Evolutionary conservation across 2,329 filamentous ascomycete species (phyloP).

Genomic region (Sclerotiophoma versabilis): DNA sequence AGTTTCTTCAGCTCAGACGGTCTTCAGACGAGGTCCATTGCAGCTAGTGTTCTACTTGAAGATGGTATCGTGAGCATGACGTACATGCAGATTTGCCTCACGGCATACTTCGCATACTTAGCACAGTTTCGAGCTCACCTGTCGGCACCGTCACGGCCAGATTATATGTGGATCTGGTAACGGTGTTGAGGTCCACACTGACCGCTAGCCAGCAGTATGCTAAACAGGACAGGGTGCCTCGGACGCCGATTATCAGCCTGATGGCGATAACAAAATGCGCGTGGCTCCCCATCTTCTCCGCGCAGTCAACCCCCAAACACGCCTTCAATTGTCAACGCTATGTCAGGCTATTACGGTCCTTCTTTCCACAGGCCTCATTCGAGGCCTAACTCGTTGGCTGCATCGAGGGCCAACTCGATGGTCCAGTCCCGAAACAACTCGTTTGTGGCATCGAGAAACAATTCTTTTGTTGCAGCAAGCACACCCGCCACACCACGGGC

Average conservation of each 20-base stretch:
- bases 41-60: background rate
- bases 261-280: slow-evolving; percentile 17
- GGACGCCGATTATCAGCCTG: slow-evolving; percentile 10
- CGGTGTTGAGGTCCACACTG: slow-evolving; percentile 15
- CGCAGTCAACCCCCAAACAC: slow-evolving; percentile 4
- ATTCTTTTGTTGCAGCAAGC: slow-evolving; percentile 11
- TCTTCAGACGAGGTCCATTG: background rate
- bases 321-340: slow-evolving; percentile 5
- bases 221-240: slow-evolving; percentile 2
- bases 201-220: slow-evolving; percentile 10
- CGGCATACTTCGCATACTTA: background rate
- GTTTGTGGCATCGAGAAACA: slow-evolving; percentile 3
- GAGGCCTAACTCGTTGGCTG: slow-evolving; percentile 18
- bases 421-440: slow-evolving; percentile 13
- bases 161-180: slow-evolving; percentile 18
- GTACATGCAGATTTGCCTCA: background rate
- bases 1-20: background rate
- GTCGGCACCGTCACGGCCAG: slow-evolving; percentile 13
- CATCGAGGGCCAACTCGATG: slow-evolving; percentile 17
- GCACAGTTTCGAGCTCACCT: slow-evolving; percentile 10
- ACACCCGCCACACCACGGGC: slow-evolving; percentile 16
- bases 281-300: slow-evolving; percentile 13
- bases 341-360: slow-evolving; percentile 21
- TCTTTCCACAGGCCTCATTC: slow-evolving; percentile 20
- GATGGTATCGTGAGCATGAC: background rate